phyloP scores from a whole-genome alignment of 1,284 basidiomycete species.

The Sanghuangporus weigelae region DNA sequence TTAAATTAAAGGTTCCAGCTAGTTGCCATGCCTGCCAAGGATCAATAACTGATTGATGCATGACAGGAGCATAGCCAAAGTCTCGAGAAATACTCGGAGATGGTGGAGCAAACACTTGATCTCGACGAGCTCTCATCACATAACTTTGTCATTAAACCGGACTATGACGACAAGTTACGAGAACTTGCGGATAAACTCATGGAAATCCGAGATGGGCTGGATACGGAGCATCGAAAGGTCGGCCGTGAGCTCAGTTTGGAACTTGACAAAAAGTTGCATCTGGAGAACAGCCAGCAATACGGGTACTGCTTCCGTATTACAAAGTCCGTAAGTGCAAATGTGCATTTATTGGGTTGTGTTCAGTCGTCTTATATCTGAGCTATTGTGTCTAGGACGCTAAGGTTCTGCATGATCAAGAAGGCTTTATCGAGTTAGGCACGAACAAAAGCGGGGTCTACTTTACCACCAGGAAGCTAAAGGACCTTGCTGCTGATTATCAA shows the following conservation, averaged over 20 bases:
- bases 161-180: conserved; percentile 78
- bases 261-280: conserved; percentile 91
- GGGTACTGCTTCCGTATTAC: conserved; percentile 94
- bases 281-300: conserved; percentile 89
- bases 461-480: conserved; percentile 77
- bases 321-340: conserved; percentile 62
- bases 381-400: conserved; percentile 67
- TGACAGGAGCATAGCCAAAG: conserved; percentile 55
- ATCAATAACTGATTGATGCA: neutral
- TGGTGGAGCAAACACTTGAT: conserved; percentile 96
- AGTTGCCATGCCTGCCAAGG: neutral
- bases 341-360: neutral
- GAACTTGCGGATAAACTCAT: conserved; percentile 66
- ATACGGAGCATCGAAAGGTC: conserved; percentile 75
- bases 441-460: conserved; percentile 90
- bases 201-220: conserved; percentile 74
- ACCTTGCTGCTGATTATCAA: conserved; percentile 69
- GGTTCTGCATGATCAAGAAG: conserved; percentile 60
- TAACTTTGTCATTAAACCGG: conserved; percentile 91
- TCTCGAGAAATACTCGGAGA: conserved; percentile 80
- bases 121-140: conserved; percentile 80
- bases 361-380: neutral
- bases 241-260: conserved; percentile 80
- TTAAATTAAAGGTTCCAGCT: conserved; percentile 49
- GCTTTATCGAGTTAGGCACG: conserved; percentile 83